Percentiles rank a stretch among this genome's conserved stretches.
Conservation (phyloP, 495 filamentous ascomycete genomes). For the Platismatia glauca region DNA sequence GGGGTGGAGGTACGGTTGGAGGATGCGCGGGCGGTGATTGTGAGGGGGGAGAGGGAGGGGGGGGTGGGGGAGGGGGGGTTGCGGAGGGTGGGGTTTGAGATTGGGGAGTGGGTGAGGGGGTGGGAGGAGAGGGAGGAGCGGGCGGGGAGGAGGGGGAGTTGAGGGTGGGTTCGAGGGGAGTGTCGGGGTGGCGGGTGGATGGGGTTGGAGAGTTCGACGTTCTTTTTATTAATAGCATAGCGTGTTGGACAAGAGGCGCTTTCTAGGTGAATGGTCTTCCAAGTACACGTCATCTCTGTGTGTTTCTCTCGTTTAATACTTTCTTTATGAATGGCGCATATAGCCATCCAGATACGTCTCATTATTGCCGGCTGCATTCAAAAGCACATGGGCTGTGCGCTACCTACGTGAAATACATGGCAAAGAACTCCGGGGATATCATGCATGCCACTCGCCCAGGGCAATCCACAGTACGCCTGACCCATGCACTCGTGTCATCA, state of each 20-base stretch:
- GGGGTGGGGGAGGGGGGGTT: constrained; percentile 19
- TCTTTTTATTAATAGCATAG: neutral
- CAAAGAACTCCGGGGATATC: constrained; percentile 25
- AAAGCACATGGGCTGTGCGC: neutral
- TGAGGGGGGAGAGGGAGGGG: constrained; percentile 33
- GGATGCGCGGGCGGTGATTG: constrained; percentile 48
- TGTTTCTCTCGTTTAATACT: neutral
- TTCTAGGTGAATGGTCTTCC: neutral
- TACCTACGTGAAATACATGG: neutral
- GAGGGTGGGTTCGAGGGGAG: neutral
- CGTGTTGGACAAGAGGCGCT: neutral
- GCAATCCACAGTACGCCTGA: constrained; percentile 26
- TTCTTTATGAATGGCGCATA: neutral
- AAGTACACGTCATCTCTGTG: neutral
- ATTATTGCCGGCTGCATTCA: neutral
- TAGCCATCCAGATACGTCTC: neutral
- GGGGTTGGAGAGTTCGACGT: neutral
- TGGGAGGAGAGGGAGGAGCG: constrained; percentile 18
- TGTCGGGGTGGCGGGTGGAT: neutral
- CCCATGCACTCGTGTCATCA: constrained; percentile 30
- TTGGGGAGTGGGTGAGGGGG: constrained; percentile 23
- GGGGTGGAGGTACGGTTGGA: constrained; percentile 45
- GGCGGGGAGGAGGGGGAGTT: constrained; percentile 19
- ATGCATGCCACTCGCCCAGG: constrained; percentile 16
- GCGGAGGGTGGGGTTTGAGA: constrained; percentile 26